Conservation (phyloP, 495 filamentous ascomycete genomes). For the Evansstolkia leycettana region DNA sequence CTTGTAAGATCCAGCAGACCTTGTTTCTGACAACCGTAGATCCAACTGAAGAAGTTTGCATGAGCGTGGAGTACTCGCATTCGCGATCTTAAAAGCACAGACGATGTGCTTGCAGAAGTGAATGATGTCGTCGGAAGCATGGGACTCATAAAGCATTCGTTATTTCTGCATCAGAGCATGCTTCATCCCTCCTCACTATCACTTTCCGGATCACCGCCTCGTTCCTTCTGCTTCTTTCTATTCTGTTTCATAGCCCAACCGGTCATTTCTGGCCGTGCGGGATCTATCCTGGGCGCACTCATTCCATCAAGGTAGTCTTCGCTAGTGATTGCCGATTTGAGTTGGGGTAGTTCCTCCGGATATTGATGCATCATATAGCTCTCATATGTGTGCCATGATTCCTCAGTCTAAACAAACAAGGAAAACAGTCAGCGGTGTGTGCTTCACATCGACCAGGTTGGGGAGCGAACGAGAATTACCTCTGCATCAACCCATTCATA, state of each 20-base stretch:
- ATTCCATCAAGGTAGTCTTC: slow-evolving; percentile 53
- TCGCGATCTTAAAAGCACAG: too few relatives aligned
- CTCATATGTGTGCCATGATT: slow-evolving; percentile 49
- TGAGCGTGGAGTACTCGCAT: too few relatives aligned
- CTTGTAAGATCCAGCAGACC: too few relatives aligned
- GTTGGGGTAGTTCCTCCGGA: slow-evolving; percentile 30
- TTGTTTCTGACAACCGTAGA: too few relatives aligned
- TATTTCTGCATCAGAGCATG: not conserved
- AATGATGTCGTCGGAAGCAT: not conserved
- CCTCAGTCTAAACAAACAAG: slow-evolving; percentile 30
- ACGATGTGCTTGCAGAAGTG: too few relatives aligned
- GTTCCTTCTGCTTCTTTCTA: slow-evolving; percentile 20
- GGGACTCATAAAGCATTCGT: not conserved
- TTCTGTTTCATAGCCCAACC: slow-evolving; percentile 41
- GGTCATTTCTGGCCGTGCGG: slow-evolving; percentile 33
- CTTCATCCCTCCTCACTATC: slow-evolving; percentile 13
- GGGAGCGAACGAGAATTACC: slow-evolving; percentile 20
- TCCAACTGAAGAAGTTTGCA: too few relatives aligned
- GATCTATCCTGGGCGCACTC: slow-evolving; percentile 48
- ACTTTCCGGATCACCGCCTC: slow-evolving; percentile 8
- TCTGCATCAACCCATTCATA: slow-evolving; percentile 60
- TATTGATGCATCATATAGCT: slow-evolving; percentile 47
- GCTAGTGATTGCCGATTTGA: slow-evolving; percentile 41
- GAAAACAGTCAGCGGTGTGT: too few relatives aligned
- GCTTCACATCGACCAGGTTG: too few relatives aligned